A percentile compares a stretch with the other conserved stretches of the same genome.
phyloP scores from a whole-genome alignment of 306 rosid species.

The Rosa lucieae region DNA sequence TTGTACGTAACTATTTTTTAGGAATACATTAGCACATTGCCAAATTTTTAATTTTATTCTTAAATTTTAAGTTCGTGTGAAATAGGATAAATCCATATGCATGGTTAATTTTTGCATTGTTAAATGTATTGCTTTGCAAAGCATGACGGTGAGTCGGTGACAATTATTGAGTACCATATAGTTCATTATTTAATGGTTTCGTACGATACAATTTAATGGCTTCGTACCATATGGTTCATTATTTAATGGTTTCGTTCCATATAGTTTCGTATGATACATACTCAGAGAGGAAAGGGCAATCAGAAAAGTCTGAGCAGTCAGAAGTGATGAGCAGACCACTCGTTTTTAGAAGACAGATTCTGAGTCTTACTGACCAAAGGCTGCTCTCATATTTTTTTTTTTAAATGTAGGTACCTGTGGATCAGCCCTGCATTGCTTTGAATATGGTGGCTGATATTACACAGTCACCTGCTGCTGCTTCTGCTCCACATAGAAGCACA shows the following conservation, averaged over 20 bases:
- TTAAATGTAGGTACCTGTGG: conserved; percentile 64
- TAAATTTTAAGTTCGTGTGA: background rate
- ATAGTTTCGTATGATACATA: no score
- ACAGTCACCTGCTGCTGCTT: conserved; percentile 55
- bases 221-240: background rate
- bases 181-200: no score
- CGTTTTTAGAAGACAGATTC: background rate
- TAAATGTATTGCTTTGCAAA: background rate
- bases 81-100: background rate
- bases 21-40: background rate
- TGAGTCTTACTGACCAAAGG: background rate
- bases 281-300: no score
- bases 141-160: background rate
- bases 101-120: background rate
- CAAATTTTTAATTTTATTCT: background rate
- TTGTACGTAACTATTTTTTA: background rate
- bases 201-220: no score
- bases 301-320: background rate
- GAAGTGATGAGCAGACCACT: background rate
- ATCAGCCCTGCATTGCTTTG: conserved; percentile 80
- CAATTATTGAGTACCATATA: background rate
- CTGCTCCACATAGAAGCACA: background rate
- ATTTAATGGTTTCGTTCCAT: no score
- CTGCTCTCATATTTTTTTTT: background rate
- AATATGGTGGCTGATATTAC: conserved; percentile 67